Conservation (phyloP, 768 basidiomycete species). For the Gelatoporia subvermispora region DNA sequence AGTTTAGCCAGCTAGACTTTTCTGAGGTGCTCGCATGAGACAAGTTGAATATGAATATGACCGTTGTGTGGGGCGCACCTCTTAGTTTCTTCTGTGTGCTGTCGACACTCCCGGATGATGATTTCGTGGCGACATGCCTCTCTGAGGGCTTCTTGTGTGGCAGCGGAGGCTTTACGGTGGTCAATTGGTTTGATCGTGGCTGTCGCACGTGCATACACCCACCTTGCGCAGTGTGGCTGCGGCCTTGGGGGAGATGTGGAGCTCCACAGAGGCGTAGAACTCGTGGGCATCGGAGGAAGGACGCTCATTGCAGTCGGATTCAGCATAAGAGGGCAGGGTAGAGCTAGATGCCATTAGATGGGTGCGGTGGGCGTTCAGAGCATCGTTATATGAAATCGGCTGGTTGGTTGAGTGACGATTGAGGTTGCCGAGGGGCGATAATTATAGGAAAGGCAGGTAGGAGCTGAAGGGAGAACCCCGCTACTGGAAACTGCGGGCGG, state of each 20-base stretch:
- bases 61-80: too few relatives aligned
- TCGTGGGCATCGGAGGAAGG: conserved; percentile 30
- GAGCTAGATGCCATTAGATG: background rate
- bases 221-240: conserved; percentile 50
- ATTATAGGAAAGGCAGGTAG: too few relatives aligned
- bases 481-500: too few relatives aligned
- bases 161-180: conserved; percentile 19
- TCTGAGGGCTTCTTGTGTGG: conserved; percentile 49
- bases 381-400: too few relatives aligned
- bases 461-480: too few relatives aligned
- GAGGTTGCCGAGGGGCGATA: too few relatives aligned
- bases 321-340: background rate
- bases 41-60: background rate
- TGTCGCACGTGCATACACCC: background rate
- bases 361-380: too few relatives aligned
- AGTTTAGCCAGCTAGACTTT: conserved; percentile 67
- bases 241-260: conserved; percentile 54
- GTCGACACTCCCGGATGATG: conserved; percentile 32
- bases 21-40: conserved; percentile 38
- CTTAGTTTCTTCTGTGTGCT: conserved; percentile 50
- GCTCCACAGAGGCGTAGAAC: conserved; percentile 56
- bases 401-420: too few relatives aligned
- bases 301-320: background rate
- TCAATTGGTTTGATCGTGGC: background rate
- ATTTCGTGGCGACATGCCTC: conserved; percentile 39